Base-by-base conservation (phyloP, 768 basidiomycete species). In the Termitomyces bulborhizus region DNA sequence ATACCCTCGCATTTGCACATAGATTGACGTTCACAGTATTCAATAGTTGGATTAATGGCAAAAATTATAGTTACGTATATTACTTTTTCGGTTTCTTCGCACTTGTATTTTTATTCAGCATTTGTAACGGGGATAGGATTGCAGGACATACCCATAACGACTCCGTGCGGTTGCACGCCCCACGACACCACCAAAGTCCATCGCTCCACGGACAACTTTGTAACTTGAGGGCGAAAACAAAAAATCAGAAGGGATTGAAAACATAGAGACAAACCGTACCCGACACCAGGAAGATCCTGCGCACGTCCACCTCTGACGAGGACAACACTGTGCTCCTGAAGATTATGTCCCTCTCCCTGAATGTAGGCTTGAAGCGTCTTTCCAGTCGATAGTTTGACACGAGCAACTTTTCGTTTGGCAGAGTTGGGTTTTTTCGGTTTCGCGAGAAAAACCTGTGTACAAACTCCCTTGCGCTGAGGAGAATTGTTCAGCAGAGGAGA, bases 371-470 rank as follows among this genome's bases (percentile, higher is more conserved):
- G 89, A 59, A 94, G 79, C 42, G 85, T 86, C 69, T 89, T 86
- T 48, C 97, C 97, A 12, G 86, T 93, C 21, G 86, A 81, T 54
- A 99, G 77, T 74, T 96, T 96, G 62, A 99, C 86, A 63, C 91
- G 81, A 43, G 94, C 94, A 54, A 98, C 92, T 75, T 98, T 98
- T 57, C 97, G 91, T 66, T 97, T 93, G 37, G 95, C 95, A 11
- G 96, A 98, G 71, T 99, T 99, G 59, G 97, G 97, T 67, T 99
- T 99, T 77, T 93, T 97, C 24, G 97, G 97, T 63, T 85, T 90
- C 60, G 81, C 82, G 51, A 85, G 90, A 62, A 85, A 83, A 40
- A 93, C 77, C 60, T 85, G 83, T 40, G 87, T 83, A 69, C 91
- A 91, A 57, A 99, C 94, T 46, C 91, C 97, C 66, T 97, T 97